A percentile compares a stretch with the other conserved stretches of the same genome.
phyloP scores from a whole-genome alignment of 1,284 basidiomycete genomes.

The Hemileia vastatrix region DNA sequence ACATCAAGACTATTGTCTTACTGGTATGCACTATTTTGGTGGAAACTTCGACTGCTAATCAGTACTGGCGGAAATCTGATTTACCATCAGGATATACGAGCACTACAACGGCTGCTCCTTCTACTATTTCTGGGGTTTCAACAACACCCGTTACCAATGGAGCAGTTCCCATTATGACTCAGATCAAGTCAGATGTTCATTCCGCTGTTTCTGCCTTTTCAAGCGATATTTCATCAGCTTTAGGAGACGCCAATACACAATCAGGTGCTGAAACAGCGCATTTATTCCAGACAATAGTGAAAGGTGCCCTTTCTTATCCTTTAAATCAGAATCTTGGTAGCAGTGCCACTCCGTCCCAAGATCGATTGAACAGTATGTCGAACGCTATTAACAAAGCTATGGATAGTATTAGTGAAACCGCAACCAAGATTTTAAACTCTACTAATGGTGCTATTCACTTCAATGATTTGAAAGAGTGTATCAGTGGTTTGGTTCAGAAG shows the following conservation, averaged over 20 bases:
- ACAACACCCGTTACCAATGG: slow-evolving; percentile 1
- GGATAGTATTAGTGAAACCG: slow-evolving; percentile 15
- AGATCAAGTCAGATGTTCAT: slow-evolving; percentile 15
- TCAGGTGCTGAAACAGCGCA: slow-evolving; percentile 5
- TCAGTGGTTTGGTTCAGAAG: slow-evolving; percentile 10
- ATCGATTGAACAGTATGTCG: slow-evolving; percentile 13
- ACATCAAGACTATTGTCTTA: too few relatives aligned
- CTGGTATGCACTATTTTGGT: too few relatives aligned
- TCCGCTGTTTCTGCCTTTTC: slow-evolving; percentile 10
- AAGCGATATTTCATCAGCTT: neutral
- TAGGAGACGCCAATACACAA: neutral
- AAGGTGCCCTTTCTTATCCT: slow-evolving; percentile 21
- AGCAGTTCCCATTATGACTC: slow-evolving; percentile 3
- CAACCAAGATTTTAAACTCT: slow-evolving; percentile 13
- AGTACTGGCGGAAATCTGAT: too few relatives aligned
- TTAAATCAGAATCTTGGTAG: slow-evolving; percentile 6
- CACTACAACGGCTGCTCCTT: neutral
- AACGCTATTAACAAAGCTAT: slow-evolving; percentile 23
- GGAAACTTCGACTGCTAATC: too few relatives aligned
- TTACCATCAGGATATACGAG: too few relatives aligned
- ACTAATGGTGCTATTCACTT: slow-evolving; percentile 16
- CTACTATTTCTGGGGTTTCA: slow-evolving; percentile 13
- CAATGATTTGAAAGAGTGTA: slow-evolving; percentile 15
- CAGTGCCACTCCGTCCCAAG: slow-evolving; percentile 2
- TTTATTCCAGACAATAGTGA: slow-evolving; percentile 11